Evolutionary conservation across 2,329 filamentous ascomycete genomes (phyloP).

Genomic region (Trichoderma harzianum): DNA sequence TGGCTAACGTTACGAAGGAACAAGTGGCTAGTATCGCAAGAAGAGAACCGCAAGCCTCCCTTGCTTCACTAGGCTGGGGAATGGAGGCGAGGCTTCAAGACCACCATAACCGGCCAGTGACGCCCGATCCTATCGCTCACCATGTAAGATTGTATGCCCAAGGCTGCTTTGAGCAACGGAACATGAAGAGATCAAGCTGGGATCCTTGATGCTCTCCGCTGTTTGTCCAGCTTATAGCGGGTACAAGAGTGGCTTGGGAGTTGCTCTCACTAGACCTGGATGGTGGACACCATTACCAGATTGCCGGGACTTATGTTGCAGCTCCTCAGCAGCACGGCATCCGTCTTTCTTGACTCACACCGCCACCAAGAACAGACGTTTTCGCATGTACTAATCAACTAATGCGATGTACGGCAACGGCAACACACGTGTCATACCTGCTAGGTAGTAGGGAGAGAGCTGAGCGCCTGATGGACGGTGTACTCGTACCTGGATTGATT

Average conservation of each 20-base stretch:
- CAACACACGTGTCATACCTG: background rate
- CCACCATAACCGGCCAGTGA: background rate
- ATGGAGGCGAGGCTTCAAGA: background rate
- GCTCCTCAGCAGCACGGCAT: constrained; percentile 15
- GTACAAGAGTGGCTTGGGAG: constrained; percentile 1
- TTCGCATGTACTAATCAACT: background rate
- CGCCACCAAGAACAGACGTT: background rate
- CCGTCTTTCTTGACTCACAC: constrained; percentile 11
- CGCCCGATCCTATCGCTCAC: background rate
- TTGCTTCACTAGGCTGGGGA: background rate
- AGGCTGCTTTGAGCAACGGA: background rate
- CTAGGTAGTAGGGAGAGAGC: background rate
- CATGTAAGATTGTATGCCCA: background rate
- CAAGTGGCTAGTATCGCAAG: background rate
- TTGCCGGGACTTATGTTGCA: constrained; percentile 20
- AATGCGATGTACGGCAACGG: background rate
- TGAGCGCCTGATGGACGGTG: background rate
- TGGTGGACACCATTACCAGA: constrained; percentile 20
- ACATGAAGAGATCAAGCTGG: background rate
- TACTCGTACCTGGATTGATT: background rate
- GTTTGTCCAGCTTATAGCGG: background rate
- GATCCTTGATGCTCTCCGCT: background rate
- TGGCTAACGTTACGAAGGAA: background rate
- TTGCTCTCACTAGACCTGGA: constrained; percentile 6
- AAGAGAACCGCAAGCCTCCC: background rate